Evolutionary conservation across 2,329 filamentous ascomycete genomes (phyloP), one percentile per base, ranked within the genome.

Genomic region (Fusarium nodosum): DNA sequence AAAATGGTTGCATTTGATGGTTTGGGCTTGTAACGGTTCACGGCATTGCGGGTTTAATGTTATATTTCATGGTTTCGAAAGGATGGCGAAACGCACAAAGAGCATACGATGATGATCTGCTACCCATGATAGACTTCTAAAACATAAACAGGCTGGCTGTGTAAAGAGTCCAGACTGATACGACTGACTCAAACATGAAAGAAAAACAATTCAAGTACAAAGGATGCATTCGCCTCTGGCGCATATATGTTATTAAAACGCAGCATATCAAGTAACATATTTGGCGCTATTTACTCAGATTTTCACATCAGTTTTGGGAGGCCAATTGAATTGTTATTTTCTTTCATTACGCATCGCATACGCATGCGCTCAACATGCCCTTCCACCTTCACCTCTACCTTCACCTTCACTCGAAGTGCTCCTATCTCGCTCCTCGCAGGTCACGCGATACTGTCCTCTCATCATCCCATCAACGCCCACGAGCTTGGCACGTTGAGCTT

Each of bases 331-430:
- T 51, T 65, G 56, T 65, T 62, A 61, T 64, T 75, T 65, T 70
- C 61, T 74, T 74, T 74, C 72, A 68, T 75, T 64, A 70, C 58
- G 69, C 69, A 72, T 69, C 58, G 69, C 69, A 72, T 69, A 59
- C 51, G 64, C 56, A 59, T 53, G 64, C 56, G 64, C 55, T 63
- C 56, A 67, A 67, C 56, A 57, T 60, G 48, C 36, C 47, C 45
- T 50, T 60, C 63, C 54, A 31, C 42, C 30, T 41, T 47, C 53
- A 48, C 55, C 47, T 51, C 22, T 4, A 22, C 22, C 22, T 22
- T 4, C 22, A 22, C 22, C 18, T 11, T 16, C 33, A 41, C 34
- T 52, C 48, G 48, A 52, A 52, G 22, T 38, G 36, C 46, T 28
- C 28, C 48, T 39, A 26, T 45, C 28, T 54, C 39, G 46, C 34